Evolutionary conservation across 225 moss, liverwort and hornwort species (phyloP).

Genomic region (Sphagnum contortum): DNA sequence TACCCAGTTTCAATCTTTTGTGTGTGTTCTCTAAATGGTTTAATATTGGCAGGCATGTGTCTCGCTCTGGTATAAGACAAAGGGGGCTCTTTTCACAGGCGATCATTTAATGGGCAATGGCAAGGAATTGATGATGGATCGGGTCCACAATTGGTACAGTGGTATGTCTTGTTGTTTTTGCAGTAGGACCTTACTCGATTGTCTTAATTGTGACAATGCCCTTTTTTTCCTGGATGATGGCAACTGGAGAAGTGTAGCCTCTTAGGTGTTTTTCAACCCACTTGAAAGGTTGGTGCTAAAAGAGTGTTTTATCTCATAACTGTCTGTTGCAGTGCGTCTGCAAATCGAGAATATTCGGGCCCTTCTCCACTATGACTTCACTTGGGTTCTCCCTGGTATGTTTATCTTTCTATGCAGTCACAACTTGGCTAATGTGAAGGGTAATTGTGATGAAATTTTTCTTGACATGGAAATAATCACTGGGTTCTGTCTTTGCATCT

Average conservation of each 20-base stretch:
- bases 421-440: not conserved
- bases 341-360: constrained; percentile 37
- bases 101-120: constrained; percentile 32
- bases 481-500: not conserved
- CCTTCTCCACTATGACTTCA: constrained; percentile 43
- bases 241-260: too few relatives aligned
- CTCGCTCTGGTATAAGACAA: constrained; percentile 30
- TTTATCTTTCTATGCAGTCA: not conserved
- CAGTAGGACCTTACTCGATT: too few relatives aligned
- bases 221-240: too few relatives aligned
- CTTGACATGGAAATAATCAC: not conserved
- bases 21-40: not conserved
- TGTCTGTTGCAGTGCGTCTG: constrained; percentile 23
- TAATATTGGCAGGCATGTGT: constrained; percentile 26
- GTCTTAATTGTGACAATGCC: too few relatives aligned
- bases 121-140: constrained; percentile 2
- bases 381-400: constrained; percentile 73
- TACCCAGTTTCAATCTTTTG: too few relatives aligned
- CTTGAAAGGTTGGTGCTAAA: too few relatives aligned
- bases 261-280: too few relatives aligned
- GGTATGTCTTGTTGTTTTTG: constrained; percentile 14
- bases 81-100: constrained; percentile 31
- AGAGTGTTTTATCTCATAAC: too few relatives aligned
- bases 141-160: constrained; percentile 11
- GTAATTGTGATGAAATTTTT: not conserved